Evolutionary conservation across 2,329 filamentous ascomycete species (phyloP), one percentile per base, ranked within the genome.

Genomic region (Nemania sp.): DNA sequence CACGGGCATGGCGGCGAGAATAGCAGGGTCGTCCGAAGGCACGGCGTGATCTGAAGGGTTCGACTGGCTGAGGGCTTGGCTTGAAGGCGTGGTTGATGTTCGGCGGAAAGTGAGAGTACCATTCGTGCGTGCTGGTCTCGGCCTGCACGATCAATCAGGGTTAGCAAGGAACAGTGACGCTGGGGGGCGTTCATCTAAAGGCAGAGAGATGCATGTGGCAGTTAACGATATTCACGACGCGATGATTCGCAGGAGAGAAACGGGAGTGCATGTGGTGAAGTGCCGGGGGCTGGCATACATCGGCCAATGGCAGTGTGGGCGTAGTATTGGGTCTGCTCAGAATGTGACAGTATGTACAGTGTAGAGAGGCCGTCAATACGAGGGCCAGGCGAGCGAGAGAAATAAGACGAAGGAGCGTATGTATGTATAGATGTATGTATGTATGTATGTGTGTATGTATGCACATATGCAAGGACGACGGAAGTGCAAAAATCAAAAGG

Each of bases 41-140:
- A 76, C 73, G 5, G 76, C 74, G 7, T 75, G 67, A 64, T 76
- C 74, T 58, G 69, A 67, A 38, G 66, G 20, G 53, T 80, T 79
- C 53, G 79, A 79, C 74, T 74, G 81, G 73, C 69, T 85, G 72
- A 81, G 79, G 68, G 76, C 78, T 76, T 82, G 82, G 78, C 79
- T 79, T 72, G 73, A 77, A 72, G 72, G 83, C 70, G 87, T 89
- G 70, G 87, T 88, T 54, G 88, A 90, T 53, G 88, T 82, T 75
- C 89, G 87, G 77, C 89, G 88, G 76, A 90, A 88, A 70, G 88
- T 91, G 59, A 89, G 80, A 32, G 88, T 90, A 49, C 88, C 88
- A 75, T 90, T 82, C 66, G 86, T 83, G 73, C 87, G 85, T 70
- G 84, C 86, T 75, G 85, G 83, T 77, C 88, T 85, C 70, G 86